These are phyloP conservation scores for Grammothele lineata DNA, from an alignment of 768 basidiomycete genomes.

Conservation along the genomic window DNA sequence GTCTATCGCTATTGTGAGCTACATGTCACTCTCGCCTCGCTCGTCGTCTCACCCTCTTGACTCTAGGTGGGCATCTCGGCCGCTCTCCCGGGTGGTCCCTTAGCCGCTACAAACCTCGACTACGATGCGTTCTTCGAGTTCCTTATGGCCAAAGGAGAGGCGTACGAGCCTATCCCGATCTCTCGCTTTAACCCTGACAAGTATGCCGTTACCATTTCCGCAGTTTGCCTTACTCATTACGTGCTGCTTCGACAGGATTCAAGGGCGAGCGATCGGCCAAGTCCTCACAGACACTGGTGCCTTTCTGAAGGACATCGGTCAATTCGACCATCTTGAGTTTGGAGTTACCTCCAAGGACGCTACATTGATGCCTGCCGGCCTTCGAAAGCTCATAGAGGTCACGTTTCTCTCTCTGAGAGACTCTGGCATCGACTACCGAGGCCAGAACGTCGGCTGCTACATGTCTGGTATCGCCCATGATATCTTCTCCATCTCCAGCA, in stretches of 20 bases:
- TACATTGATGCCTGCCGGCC: slow-evolving; percentile 28
- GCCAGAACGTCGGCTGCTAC: slow-evolving; percentile 39
- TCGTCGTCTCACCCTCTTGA: too few relatives aligned
- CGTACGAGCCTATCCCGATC: slow-evolving; percentile 28
- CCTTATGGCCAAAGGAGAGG: slow-evolving; percentile 29
- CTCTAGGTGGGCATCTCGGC: slow-evolving; percentile 39
- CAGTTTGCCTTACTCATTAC: too few relatives aligned
- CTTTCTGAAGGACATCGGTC: slow-evolving; percentile 35
- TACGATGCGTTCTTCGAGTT: slow-evolving; percentile 35
- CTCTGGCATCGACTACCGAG: slow-evolving; percentile 44
- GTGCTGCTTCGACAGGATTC: background rate
- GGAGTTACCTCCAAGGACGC: slow-evolving; percentile 36
- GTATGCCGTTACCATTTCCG: slow-evolving; percentile 18
- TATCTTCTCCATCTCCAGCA: slow-evolving; percentile 24
- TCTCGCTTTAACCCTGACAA: slow-evolving; percentile 31
- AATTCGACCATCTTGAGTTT: slow-evolving; percentile 38
- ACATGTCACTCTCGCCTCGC: too few relatives aligned
- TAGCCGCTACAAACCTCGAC: slow-evolving; percentile 26
- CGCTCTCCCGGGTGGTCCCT: slow-evolving; percentile 33
- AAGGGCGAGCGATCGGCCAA: slow-evolving; percentile 2
- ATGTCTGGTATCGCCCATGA: slow-evolving; percentile 30
- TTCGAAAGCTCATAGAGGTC: slow-evolving; percentile 35
- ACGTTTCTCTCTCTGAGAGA: slow-evolving; percentile 41
- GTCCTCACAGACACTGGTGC: slow-evolving; percentile 28
- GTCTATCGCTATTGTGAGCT: too few relatives aligned